Conservation (phyloP, 108 stramenopile species). For the Epipyxis sp. region DNA sequence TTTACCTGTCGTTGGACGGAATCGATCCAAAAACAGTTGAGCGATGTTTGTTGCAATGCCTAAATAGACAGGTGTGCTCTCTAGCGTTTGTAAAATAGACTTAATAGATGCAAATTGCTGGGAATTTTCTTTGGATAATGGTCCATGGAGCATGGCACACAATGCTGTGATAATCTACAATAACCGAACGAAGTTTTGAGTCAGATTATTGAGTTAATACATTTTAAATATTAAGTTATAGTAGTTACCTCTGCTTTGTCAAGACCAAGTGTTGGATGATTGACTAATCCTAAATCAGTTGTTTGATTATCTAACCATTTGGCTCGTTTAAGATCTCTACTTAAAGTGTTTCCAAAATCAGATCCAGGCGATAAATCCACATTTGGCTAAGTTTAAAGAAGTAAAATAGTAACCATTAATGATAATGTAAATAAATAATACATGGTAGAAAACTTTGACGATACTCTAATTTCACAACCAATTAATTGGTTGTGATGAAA, state of each 20-base stretch:
- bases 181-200: neutral
- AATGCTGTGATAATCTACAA: conserved; percentile 82
- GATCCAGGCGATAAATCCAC: neutral
- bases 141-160: conserved; percentile 78
- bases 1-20: conserved; percentile 64
- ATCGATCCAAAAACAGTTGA: conserved; percentile 78
- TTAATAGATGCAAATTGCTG: conserved; percentile 75
- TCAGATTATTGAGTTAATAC: neutral
- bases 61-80: conserved; percentile 51
- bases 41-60: conserved; percentile 73
- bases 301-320: conserved; percentile 88
- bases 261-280: conserved; percentile 13
- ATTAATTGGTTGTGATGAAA: neutral
- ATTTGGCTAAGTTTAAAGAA: conserved; percentile 40
- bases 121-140: conserved; percentile 74
- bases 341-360: conserved; percentile 51
- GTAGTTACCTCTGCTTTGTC: conserved; percentile 37
- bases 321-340: conserved; percentile 61
- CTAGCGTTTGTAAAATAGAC: conserved; percentile 62
- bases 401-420: neutral
- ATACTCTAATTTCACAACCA: conserved; percentile 33
- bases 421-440: conserved; percentile 35
- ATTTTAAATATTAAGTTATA: neutral
- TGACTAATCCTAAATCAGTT: conserved; percentile 71
- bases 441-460: conserved; percentile 39